Conservation (phyloP, 129 eudicot genomes). For the Sambucus nigra region DNA sequence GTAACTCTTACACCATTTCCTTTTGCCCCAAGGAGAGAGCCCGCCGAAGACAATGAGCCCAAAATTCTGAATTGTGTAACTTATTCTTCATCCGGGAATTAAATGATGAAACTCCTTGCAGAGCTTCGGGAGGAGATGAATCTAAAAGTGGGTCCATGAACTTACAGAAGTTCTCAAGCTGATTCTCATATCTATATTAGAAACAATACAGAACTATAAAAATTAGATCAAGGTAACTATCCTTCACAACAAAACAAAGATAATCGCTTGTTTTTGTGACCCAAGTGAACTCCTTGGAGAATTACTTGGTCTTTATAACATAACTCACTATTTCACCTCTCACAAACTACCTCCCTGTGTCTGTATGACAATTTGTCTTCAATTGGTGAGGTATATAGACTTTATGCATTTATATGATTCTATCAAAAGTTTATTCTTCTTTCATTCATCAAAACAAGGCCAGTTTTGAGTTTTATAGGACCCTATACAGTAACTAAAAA, state of each 20-base stretch:
- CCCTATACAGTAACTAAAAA: too few relatives aligned
- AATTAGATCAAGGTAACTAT: neutral
- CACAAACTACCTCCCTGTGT: too few relatives aligned
- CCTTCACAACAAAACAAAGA: constrained; percentile 9
- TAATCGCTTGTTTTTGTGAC: too few relatives aligned
- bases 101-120: constrained; percentile 50
- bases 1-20: constrained; percentile 72
- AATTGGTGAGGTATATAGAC: too few relatives aligned
- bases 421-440: neutral
- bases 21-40: constrained; percentile 85
- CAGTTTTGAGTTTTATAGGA: too few relatives aligned
- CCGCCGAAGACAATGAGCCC: constrained; percentile 78
- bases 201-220: constrained; percentile 2
- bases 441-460: neutral
- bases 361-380: too few relatives aligned
- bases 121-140: constrained; percentile 76
- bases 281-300: too few relatives aligned
- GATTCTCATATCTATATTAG: constrained; percentile 55
- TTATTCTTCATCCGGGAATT: constrained; percentile 57
- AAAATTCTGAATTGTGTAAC: constrained; percentile 65
- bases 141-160: constrained; percentile 89
- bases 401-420: too few relatives aligned
- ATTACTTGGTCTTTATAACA: too few relatives aligned
- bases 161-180: constrained; percentile 84
- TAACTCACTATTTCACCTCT: constrained; percentile 7